These are phyloP conservation scores for Paramecium biaurelia DNA, from an alignment of 73 alveolate genomes.

Conservation along the genomic window DNA sequence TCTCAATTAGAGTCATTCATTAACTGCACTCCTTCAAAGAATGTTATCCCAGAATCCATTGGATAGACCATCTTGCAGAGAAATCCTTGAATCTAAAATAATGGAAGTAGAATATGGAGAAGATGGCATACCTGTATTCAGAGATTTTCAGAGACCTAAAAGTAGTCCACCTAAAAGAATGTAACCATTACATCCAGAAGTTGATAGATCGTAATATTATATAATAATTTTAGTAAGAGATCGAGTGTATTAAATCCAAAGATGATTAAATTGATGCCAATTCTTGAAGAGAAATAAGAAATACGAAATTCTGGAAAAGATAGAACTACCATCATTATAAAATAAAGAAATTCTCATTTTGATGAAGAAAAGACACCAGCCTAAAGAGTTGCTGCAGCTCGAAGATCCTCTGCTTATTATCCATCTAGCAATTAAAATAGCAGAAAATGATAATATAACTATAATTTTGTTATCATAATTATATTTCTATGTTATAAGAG, in stretches of 20 bases:
- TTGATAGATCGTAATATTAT: not conserved
- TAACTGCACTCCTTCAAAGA: not conserved
- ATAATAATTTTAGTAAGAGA: not conserved
- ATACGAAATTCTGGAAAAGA: not conserved
- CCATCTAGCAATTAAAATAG: not conserved
- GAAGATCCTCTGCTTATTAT: slow-evolving; percentile 18
- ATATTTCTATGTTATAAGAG: not conserved
- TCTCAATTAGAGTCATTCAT: slow-evolving; percentile 6
- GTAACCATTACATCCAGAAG: not conserved
- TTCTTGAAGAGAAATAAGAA: slow-evolving; percentile 12
- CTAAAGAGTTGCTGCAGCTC: not conserved
- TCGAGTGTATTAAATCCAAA: not conserved
- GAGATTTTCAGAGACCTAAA: slow-evolving; percentile 36
- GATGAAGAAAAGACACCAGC: not conserved
- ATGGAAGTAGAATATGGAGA: slow-evolving; percentile 20
- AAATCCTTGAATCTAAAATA: not conserved
- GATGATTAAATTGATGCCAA: slow-evolving; percentile 29
- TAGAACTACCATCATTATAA: not conserved
- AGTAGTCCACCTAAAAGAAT: slow-evolving; percentile 33
- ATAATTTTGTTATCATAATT: not conserved
- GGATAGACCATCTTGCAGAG: slow-evolving; percentile 39
- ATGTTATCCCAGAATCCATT: not conserved
- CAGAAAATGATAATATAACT: not conserved
- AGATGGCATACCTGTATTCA: slow-evolving; percentile 31
- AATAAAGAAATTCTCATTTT: slow-evolving; percentile 7